These are phyloP conservation scores for Laguncularia racemosa DNA, from an alignment of 345 rosid genomes.

Conservation along the genomic window DNA sequence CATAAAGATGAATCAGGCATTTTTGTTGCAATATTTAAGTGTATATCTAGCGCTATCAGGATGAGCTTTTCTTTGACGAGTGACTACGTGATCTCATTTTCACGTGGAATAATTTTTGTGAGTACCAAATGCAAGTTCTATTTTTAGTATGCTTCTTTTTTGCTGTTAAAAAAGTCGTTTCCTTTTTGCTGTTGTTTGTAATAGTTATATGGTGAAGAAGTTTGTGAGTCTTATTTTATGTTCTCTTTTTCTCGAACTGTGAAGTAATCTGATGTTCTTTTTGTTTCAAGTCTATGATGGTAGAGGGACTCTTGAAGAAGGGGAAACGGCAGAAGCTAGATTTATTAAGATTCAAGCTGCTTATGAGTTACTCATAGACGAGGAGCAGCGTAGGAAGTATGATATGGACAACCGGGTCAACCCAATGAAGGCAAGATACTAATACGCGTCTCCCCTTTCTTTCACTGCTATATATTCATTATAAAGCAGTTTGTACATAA, in stretches of 20 bases:
- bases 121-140: too few relatives aligned
- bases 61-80: too few relatives aligned
- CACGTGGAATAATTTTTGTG: too few relatives aligned
- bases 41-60: too few relatives aligned
- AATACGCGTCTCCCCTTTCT: background rate
- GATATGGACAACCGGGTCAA: conserved; percentile 75
- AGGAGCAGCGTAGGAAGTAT: conserved; percentile 58
- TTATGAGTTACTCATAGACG: conserved; percentile 84
- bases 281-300: conserved; percentile 72
- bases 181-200: background rate
- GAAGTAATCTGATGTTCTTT: conserved; percentile 12
- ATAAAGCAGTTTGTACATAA: too few relatives aligned
- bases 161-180: background rate
- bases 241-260: conserved; percentile 2
- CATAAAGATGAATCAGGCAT: too few relatives aligned
- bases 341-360: conserved; percentile 99
- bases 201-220: too few relatives aligned
- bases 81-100: too few relatives aligned
- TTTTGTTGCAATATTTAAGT: too few relatives aligned
- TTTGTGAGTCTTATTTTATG: background rate
- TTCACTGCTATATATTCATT: too few relatives aligned
- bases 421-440: conserved; percentile 72
- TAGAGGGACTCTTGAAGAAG: conserved; percentile 82
- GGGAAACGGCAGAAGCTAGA: conserved; percentile 92
- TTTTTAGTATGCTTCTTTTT: background rate